Base-by-base conservation (phyloP, 2,329 filamentous ascomycete genomes). In the Penicillium crustosum region DNA sequence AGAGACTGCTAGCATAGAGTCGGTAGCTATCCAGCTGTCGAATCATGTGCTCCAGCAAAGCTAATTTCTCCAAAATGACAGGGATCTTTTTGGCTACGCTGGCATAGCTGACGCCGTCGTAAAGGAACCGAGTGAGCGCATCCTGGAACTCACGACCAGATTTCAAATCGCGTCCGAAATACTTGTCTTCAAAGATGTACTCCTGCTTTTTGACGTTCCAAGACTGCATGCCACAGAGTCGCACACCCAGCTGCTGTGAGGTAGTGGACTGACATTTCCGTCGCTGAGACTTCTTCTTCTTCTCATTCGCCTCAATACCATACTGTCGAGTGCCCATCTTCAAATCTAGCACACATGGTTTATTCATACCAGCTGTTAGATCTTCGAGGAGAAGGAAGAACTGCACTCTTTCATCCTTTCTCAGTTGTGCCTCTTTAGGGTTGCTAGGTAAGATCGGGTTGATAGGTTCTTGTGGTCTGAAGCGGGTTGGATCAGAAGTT, bases 281-380 rank as follows among this genome's bases (percentile, higher is more conserved):
- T 57, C 91, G 86, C 74, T 99, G 94, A 0, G 94, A 97, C 59
- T 89, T 87, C 69, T 93, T 90, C 75, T 99, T 99, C 80, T 96
- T 96, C 43, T 91, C 87, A 53, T 84, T 87, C 2, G 94, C 94
- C 66, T 97, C 93, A 13, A 97, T 86, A 8, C 94, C 94, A 72
- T 97, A 97, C 71, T 99, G 94, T 2, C 94, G 88, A 8, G 94
- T 99, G 21, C 94, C 94, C 94, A 99, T 99, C 73, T 99, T 99
- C 61, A 99, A 81, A 72, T 99, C 94, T 75, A 99, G 89, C 59
- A 99, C 96, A 76, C 94, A 97, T 6, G 94, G 94, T 50, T 90
- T 87, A 71, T 91, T 93, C 94, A 99, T 97, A 35, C 93, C 93
- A 2, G 93, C 90, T 1, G 94, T 99, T 48, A 99, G 83, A 72